Base-by-base conservation (phyloP, 495 filamentous ascomycete species). In the Trichoderma orchidacearum region DNA sequence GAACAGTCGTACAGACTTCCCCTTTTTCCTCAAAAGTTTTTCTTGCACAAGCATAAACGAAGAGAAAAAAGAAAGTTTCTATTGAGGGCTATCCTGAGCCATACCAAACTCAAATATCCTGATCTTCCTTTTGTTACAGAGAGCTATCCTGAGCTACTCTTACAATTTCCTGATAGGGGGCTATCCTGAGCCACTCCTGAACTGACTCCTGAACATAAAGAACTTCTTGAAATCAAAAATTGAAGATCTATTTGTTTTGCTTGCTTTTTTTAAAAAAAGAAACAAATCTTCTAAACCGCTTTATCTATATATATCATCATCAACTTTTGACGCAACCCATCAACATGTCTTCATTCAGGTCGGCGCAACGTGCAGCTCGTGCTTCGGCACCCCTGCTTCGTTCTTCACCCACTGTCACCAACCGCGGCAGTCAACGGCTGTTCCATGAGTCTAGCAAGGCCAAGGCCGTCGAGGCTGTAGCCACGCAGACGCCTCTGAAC, bases 81-180 rank as follows among this genome's bases (percentile, higher is more conserved):
- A 23, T 48, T 62, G 62, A 63, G 56, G 69, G 54, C 32, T 36
- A 56, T 36, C 32, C 54, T 56, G 54, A 56, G 48, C n/a, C n/a
- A 27, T 51, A 18, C 9, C n/a, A 51, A 51, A 27, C 8, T 21
- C 9, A 51, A 18, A 51, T 18, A 27, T 17, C 25, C n/a, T 18
- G 48, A 51, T 53, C 29, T 32, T 53, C 9, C 3, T 25, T 28
- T 53, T 25, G 27, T 53, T 17, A 30, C 51, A 30, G 51, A 53
- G 30, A 34, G 51, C 51, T 53, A 53, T 53, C 51, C 51, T 53
- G 51, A 53, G 51, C 51, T 34, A 53, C 51, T 53, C 29, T 53
- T 53, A 30, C 30, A 30, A 48, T 3, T 15, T 53, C 30, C 51
- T 53, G 28, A 30, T 34, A 30, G 51, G 30, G 30, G 51, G 51